Conservation (phyloP, 352 stramenopile genomes). For the Globisporangium camurandrum region DNA sequence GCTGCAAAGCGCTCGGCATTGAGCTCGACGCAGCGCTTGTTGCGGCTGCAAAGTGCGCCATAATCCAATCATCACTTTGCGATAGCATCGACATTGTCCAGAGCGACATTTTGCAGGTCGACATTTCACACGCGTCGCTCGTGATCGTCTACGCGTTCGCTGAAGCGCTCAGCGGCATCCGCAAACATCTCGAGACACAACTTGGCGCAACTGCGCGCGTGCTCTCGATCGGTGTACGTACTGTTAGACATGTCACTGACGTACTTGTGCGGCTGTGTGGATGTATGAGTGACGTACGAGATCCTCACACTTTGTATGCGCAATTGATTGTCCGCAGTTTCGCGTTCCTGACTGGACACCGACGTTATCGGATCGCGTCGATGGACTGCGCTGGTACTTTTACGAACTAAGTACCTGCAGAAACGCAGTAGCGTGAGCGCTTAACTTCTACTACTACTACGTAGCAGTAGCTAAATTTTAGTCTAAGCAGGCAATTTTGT, state of each 20-base stretch:
- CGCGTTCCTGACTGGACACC: constrained; percentile 64
- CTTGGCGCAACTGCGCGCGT: constrained; percentile 32
- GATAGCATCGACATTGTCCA: constrained; percentile 38
- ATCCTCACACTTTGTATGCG: neutral
- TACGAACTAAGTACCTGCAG: constrained; percentile 42
- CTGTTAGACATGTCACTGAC: neutral
- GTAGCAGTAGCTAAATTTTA: no score
- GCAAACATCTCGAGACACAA: constrained; percentile 37
- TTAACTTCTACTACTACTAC: no score
- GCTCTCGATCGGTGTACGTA: constrained; percentile 69
- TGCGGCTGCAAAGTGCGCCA: constrained; percentile 17
- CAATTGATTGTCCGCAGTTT: constrained; percentile 38
- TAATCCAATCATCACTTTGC: constrained; percentile 17
- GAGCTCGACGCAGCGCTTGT: constrained; percentile 62
- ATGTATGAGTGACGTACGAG: neutral
- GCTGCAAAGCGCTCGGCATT: constrained; percentile 57
- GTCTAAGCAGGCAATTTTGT: no score
- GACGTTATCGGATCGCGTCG: constrained; percentile 35
- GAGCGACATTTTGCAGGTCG: constrained; percentile 45
- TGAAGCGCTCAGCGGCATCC: constrained; percentile 60
- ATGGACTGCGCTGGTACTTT: constrained; percentile 65
- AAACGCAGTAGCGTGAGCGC: no score
- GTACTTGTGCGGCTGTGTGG: neutral
- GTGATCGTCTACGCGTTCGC: constrained; percentile 85
- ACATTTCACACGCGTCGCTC: constrained; percentile 42